Evolutionary conservation across 2,329 filamentous ascomycete genomes (phyloP).

Genomic region (Stenocarpella maydis): DNA sequence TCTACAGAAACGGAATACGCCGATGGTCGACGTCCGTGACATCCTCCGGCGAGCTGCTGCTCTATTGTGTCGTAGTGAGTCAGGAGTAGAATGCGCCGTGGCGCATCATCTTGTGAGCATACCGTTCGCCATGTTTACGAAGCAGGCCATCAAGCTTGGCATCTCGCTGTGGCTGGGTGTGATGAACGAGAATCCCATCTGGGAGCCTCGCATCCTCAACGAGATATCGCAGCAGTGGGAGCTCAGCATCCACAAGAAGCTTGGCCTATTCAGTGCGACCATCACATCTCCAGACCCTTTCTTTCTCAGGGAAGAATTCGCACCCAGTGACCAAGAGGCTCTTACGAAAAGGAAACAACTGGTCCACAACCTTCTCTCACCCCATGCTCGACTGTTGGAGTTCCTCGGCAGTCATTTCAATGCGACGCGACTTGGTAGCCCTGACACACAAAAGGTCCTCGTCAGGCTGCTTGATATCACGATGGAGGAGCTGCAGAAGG

Average conservation of each 20-base stretch:
- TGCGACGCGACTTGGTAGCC: conserved; percentile 84
- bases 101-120: conserved; percentile 90
- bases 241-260: conserved; percentile 75
- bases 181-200: conserved; percentile 91
- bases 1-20: conserved; percentile 71
- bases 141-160: conserved; percentile 93
- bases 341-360: conserved; percentile 79
- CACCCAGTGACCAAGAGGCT: conserved; percentile 82
- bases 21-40: conserved; percentile 79
- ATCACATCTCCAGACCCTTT: conserved; percentile 84
- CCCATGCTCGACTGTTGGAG: conserved; percentile 84
- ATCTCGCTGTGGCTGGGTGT: conserved; percentile 96
- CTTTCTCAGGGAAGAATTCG: conserved; percentile 89
- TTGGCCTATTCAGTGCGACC: conserved; percentile 80
- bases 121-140: conserved; percentile 91
- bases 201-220: conserved; percentile 85
- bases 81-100: conserved; percentile 76
- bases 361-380: conserved; percentile 83
- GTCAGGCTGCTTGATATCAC: conserved; percentile 82
- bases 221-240: conserved; percentile 95
- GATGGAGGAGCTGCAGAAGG: conserved; percentile 74
- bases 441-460: conserved; percentile 83
- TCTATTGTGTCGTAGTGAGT: conserved; percentile 78
- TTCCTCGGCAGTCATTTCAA: conserved; percentile 96
- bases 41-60: conserved; percentile 86